Percentiles rank a stretch among this genome's conserved stretches.
phyloP scores from a whole-genome alignment of 208 protist species.

The Leishmania major region DNA sequence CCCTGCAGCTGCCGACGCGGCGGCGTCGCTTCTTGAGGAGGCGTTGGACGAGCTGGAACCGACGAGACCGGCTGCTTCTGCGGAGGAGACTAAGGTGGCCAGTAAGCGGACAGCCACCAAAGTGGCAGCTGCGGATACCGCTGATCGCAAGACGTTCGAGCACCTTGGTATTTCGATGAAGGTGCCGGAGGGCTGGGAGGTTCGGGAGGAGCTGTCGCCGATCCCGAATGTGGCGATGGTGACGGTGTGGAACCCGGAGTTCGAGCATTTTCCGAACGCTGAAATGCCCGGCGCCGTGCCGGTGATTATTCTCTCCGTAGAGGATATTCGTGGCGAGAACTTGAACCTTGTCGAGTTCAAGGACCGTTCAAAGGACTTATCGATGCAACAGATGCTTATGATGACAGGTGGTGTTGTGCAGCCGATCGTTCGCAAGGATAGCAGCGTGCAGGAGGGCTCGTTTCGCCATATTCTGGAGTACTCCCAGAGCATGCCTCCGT shows the following conservation, averaged over 20 bases:
- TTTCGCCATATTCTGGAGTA: slow-evolving; percentile 77
- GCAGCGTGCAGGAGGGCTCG: slow-evolving; percentile 38
- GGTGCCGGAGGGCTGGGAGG: slow-evolving; percentile 60
- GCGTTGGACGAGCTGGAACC: slow-evolving; percentile 30
- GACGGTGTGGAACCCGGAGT: slow-evolving; percentile 69
- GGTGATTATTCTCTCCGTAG: slow-evolving; percentile 71
- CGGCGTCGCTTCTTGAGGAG: slow-evolving; percentile 30
- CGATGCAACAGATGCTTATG: slow-evolving; percentile 83
- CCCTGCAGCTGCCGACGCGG: slow-evolving; percentile 4
- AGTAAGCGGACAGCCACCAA: neutral
- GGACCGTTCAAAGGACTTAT: slow-evolving; percentile 72
- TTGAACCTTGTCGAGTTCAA: slow-evolving; percentile 74
- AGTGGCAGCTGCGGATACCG: neutral
- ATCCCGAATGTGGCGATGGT: slow-evolving; percentile 84
- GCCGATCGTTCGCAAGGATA: slow-evolving; percentile 66
- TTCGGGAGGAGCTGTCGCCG: slow-evolving; percentile 73
- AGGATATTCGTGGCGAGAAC: slow-evolving; percentile 80
- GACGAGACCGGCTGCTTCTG: neutral
- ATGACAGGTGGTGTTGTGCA: slow-evolving; percentile 72
- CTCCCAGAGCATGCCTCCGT: slow-evolving; percentile 65
- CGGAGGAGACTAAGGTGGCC: neutral
- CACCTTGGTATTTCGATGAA: slow-evolving; percentile 66
- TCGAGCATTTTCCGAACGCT: slow-evolving; percentile 41
- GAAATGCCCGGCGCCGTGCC: slow-evolving; percentile 57
- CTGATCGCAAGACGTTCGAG: slow-evolving; percentile 24